Evolutionary conservation across 306 rosid genomes (phyloP).

Genomic region (Cucumis melo): DNA sequence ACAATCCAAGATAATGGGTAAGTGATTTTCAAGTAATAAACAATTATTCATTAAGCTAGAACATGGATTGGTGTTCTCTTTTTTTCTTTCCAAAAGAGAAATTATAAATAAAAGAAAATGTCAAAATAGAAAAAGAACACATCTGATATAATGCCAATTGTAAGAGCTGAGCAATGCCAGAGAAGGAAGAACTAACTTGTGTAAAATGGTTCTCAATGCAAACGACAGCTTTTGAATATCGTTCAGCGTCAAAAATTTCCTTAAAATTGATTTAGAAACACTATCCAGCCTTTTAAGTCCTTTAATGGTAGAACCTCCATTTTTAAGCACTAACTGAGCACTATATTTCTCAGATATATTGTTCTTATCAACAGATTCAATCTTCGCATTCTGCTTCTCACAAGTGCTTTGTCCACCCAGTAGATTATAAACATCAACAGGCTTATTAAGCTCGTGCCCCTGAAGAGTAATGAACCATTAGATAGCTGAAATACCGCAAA

Average conservation of each 20-base stretch:
- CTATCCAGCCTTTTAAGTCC: slow-evolving; percentile 30
- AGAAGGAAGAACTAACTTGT: slow-evolving; percentile 38
- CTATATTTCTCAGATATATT: slow-evolving; percentile 23
- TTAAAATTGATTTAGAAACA: slow-evolving; percentile 21
- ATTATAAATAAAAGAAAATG: not conserved
- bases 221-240: slow-evolving; percentile 41
- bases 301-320: slow-evolving; percentile 21
- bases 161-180: not conserved
- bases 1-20: not conserved
- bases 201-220: slow-evolving; percentile 35
- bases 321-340: slow-evolving; percentile 28
- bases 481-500: not conserved
- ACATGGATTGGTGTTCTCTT: not conserved
- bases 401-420: slow-evolving; percentile 33
- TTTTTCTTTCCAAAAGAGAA: not conserved
- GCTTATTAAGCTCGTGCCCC: slow-evolving; percentile 45
- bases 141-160: not conserved
- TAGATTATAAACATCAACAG: slow-evolving; percentile 39
- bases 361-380: slow-evolving; percentile 14
- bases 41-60: not conserved
- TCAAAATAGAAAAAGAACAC: not conserved
- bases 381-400: slow-evolving; percentile 16
- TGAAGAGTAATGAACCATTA: slow-evolving; percentile 16
- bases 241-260: slow-evolving; percentile 22
- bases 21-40: not conserved